Conservation (phyloP, 495 filamentous ascomycete genomes). For the Hyaloscypha variabilis region DNA sequence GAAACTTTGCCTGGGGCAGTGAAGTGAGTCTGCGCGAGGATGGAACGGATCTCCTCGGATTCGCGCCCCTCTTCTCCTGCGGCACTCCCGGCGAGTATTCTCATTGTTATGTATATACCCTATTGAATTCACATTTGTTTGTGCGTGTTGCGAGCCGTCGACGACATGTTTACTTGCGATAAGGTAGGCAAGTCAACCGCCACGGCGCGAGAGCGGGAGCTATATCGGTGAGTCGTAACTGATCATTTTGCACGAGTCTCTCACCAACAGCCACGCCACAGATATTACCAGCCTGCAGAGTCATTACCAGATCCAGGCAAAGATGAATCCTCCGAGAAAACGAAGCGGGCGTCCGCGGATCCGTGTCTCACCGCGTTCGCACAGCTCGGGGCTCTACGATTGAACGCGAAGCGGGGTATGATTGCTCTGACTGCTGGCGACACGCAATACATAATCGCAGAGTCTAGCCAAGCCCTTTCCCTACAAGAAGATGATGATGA, state of each 20-base stretch:
- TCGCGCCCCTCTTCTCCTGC: background rate
- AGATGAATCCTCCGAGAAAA: background rate
- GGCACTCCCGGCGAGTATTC: constrained; percentile 3
- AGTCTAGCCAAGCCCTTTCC: constrained; percentile 34
- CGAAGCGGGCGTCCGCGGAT: constrained; percentile 32
- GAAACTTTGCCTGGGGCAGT: background rate
- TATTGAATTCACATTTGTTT: background rate
- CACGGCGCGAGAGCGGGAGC: constrained; percentile 26
- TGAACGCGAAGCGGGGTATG: constrained; percentile 40
- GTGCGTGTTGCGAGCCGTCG: background rate
- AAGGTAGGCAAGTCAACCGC: constrained; percentile 5
- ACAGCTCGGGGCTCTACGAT: constrained; percentile 44
- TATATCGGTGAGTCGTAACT: constrained; percentile 22
- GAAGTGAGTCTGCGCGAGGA: background rate
- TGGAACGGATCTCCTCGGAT: background rate
- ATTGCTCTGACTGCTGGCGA: constrained; percentile 42
- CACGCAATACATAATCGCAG: constrained; percentile 43
- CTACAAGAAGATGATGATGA: constrained; percentile 31
- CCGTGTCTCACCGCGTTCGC: constrained; percentile 46
- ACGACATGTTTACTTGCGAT: background rate
- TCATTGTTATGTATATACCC: background rate
- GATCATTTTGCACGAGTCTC: background rate
- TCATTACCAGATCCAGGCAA: background rate
- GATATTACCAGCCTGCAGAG: constrained; percentile 30
- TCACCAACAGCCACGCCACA: background rate